Evolutionary conservation across 1,284 basidiomycete species (phyloP), one percentile per base, ranked within the genome.

Genomic region (Sporisorium reilianum): DNA sequence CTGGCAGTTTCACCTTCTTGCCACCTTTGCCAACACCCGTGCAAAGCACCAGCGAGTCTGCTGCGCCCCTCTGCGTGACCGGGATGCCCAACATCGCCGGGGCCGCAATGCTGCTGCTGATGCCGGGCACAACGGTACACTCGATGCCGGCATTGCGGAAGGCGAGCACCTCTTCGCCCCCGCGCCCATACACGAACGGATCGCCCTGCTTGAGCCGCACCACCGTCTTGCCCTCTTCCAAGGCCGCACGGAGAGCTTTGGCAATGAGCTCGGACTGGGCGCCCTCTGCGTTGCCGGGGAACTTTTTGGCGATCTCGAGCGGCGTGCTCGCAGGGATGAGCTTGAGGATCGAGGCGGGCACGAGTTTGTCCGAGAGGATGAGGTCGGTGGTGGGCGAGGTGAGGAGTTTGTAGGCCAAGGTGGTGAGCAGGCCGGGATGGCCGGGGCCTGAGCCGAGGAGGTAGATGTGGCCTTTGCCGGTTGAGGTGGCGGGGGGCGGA

Each of bases 131-230:
- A 60, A 98, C 89, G 45, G 93, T 87, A 1, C 91, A 89, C 71
- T 94, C 91, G 82, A 91, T 92, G 0, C 94, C 95, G 52, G 91
- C 90, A 55, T 89, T 86, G 14, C 94, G 90, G 89, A 97, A 96
- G 85, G 92, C 93, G 20, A 97, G 87, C 1, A 98, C 90, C 85
- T 99, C 96, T 84, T 98, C 96, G 12, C 95, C 95, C 0, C 92
- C 93, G 23, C 96, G 90, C 3, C 94, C 96, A 82, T 97, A 99
- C 0, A 99, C 90, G 30, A 93, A 92, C 1, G 96, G 96, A 84
- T 98, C 96, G 28, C 96, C 96, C 87, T 98, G 96, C 86, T 99
- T 98, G 16, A 99, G 88, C 38, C 96, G 88, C 23, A 99, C 92
- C 32, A 99, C 95, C 3, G 90, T 92, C 79, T 94, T 87, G 0